Conservation (phyloP, 371 early-diverging fungal genomes). For the Dinochytrium kinnereticum region DNA sequence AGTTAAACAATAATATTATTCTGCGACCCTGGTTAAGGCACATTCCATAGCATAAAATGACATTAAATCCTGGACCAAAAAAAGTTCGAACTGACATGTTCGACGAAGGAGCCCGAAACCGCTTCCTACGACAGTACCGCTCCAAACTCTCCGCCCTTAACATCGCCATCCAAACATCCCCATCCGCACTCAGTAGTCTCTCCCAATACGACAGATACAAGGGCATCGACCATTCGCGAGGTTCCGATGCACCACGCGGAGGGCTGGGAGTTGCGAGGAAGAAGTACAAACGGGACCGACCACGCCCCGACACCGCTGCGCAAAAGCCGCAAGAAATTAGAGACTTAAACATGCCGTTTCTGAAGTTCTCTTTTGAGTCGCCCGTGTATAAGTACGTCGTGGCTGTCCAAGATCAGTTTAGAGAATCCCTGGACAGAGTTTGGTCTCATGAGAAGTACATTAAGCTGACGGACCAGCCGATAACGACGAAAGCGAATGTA, state of each 20-base stretch:
- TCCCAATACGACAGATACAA: neutral
- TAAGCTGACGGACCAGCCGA: no score
- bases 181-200: neutral
- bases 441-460: neutral
- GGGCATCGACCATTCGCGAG: neutral
- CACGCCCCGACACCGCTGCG: neutral
- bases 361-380: neutral
- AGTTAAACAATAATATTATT: no score
- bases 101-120: neutral
- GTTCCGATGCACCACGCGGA: neutral
- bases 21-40: no score
- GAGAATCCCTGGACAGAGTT: constrained; percentile 6
- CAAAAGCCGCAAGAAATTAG: neutral
- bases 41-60: no score
- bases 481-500: no score
- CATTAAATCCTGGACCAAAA: no score
- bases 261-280: neutral
- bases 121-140: constrained; percentile 9
- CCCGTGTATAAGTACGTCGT: constrained; percentile 17
- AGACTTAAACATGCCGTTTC: neutral
- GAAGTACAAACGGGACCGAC: neutral
- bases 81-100: no score
- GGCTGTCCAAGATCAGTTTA: constrained; percentile 7
- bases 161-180: neutral
- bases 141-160: neutral